Conservation (phyloP, 257 asterid genomes). For the Penstemon davidsonii region DNA sequence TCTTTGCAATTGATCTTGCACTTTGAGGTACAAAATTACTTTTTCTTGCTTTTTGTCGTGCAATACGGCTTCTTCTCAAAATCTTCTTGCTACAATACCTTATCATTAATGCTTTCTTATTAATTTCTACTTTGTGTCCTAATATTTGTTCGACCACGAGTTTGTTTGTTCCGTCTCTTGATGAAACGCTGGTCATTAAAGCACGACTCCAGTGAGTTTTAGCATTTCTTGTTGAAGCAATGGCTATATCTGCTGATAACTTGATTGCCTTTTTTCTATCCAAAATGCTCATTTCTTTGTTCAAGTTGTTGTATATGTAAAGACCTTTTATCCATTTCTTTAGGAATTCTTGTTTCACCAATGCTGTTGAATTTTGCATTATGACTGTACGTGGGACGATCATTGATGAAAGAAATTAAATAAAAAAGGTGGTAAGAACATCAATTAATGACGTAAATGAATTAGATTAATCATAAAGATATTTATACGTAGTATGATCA, state of each 20-base stretch:
- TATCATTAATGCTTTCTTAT: constrained; percentile 1
- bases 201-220: constrained; percentile 57
- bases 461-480: no score
- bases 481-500: no score
- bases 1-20: constrained; percentile 43
- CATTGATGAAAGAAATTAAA: no score
- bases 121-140: constrained; percentile 24
- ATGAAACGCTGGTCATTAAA: constrained; percentile 36
- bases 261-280: constrained; percentile 71
- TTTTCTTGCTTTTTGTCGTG: constrained; percentile 25
- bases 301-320: constrained; percentile 40
- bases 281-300: constrained; percentile 47
- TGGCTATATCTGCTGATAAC: constrained; percentile 75
- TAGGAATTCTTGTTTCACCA: constrained; percentile 65
- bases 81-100: constrained; percentile 45
- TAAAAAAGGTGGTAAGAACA: no score
- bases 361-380: constrained; percentile 42
- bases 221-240: constrained; percentile 64
- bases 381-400: constrained; percentile 6
- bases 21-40: constrained; percentile 34
- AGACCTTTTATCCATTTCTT: constrained; percentile 77
- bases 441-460: no score
- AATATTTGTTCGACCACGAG: constrained; percentile 37
- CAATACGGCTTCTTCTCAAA: constrained; percentile 32
- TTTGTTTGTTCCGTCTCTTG: constrained; percentile 23